Evolutionary conservation across 2,329 filamentous ascomycete genomes (phyloP).

Genomic region (Penicillium sp.): DNA sequence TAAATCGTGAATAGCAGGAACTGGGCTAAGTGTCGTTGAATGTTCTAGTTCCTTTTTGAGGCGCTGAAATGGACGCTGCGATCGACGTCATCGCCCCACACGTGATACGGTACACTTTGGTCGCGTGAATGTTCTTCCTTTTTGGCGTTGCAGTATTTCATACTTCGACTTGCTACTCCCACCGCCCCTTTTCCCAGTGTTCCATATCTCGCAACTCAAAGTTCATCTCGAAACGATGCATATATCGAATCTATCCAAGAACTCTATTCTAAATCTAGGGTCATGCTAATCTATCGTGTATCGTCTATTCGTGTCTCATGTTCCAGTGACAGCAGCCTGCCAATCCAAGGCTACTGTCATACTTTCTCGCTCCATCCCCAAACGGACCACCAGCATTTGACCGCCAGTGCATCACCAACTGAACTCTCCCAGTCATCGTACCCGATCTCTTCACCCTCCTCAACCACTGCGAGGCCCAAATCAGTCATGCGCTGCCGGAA

Average conservation of each 20-base stretch:
- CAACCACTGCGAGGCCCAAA: conserved; percentile 56
- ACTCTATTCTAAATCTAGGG: conserved; percentile 13
- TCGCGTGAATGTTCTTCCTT: conserved; percentile 1
- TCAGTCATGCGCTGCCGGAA: conserved; percentile 65
- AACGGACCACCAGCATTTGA: conserved; percentile 52
- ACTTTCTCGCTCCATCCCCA: conserved; percentile 48
- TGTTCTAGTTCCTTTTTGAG: background rate
- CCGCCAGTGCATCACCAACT: conserved; percentile 45
- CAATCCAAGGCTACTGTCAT: conserved; percentile 14
- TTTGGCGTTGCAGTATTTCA: background rate
- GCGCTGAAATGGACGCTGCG: background rate
- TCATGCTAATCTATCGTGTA: conserved; percentile 31
- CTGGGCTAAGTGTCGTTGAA: background rate
- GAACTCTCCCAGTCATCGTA: conserved; percentile 52
- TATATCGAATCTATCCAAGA: background rate
- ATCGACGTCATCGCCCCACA: conserved; percentile 25
- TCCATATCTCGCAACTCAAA: background rate
- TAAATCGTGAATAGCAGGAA: background rate
- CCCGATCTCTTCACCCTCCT: conserved; percentile 49
- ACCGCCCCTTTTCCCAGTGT: background rate
- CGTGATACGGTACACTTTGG: background rate
- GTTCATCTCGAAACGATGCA: background rate
- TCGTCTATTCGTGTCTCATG: conserved; percentile 36
- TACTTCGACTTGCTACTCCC: background rate
- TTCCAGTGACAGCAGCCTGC: background rate